Evolutionary conservation across 1,139 yeast species (phyloP), one percentile per base, ranked within the genome.

Genomic region (Zhuliangozyma parablackwelliae): DNA sequence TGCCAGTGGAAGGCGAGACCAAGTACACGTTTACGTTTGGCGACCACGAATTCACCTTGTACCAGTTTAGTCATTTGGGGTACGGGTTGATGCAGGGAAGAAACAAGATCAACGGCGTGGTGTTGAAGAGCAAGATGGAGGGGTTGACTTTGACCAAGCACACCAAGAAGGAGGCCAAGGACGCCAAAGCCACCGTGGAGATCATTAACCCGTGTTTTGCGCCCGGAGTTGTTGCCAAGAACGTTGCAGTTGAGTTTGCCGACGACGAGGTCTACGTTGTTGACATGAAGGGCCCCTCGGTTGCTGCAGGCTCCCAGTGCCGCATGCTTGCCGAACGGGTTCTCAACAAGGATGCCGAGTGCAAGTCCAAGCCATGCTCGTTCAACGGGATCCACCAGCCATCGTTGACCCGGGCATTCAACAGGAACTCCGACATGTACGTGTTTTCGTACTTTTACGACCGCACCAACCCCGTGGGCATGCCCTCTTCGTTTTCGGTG

Each of bases 371-470:
- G 43, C 95, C 98, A 36, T 92, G 99, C 63, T 87, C 97, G 2
- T 92, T 92, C 74, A 88, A 90, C 55, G 98, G 99, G 52, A 83
- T 89, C 37, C 95, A 92, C 59, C 98, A 92, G 67, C 99, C 99
- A 6, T 83, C 95, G 3, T 70, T 92, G 50, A 78, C 80, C 32
- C 79, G 73, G 46, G 78, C 95, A 10, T 90, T 92, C 72, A 73
- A 77, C 39, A 70, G 68, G 36, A 62, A 78, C 32, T 75, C 79
- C 30, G 97, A 90, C 53, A 75, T 92, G 76, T 92, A 72, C 61
- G 81, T 90, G 28, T 89, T 94, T 63, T 90, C 97, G 10, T 92
- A 80, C 70, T 92, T 92, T 65, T 92, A 89, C 63, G 99, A 92
- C 63, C 78, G 95, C 56, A 86, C 97, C 31, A 80, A 73, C 56